Percentiles rank a stretch among this genome's conserved stretches.
Evolutionary conservation across 352 stramenopile genomes (phyloP).

Genomic region (Phytophthora syringae): DNA sequence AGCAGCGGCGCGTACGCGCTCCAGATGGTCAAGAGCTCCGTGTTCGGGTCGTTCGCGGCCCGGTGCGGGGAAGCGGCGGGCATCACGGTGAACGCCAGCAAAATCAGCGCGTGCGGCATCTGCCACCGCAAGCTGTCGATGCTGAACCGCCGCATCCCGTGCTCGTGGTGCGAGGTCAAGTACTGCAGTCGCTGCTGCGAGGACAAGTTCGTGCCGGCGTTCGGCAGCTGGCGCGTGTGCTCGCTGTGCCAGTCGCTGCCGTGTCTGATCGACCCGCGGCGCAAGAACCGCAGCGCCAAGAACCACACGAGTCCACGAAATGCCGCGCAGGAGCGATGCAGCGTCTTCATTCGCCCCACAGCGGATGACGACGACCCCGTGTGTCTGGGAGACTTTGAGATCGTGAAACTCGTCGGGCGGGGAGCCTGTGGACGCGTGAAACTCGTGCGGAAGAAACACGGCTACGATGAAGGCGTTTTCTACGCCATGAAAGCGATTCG

Average conservation of each 20-base stretch:
- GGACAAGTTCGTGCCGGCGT: slow-evolving; percentile 83
- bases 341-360: slow-evolving; percentile 79
- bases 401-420: slow-evolving; percentile 97
- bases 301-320: slow-evolving; percentile 65
- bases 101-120: slow-evolving; percentile 78
- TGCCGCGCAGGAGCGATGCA: slow-evolving; percentile 54
- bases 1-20: slow-evolving; percentile 81
- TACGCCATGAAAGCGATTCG: slow-evolving; percentile 90
- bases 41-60: slow-evolving; percentile 84
- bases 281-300: slow-evolving; percentile 73
- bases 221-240: slow-evolving; percentile 83
- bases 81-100: slow-evolving; percentile 79
- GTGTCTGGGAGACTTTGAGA: slow-evolving; percentile 94
- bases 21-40: slow-evolving; percentile 85
- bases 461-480: slow-evolving; percentile 78
- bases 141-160: slow-evolving; percentile 81
- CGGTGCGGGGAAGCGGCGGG: slow-evolving; percentile 68
- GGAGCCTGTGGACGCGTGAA: slow-evolving; percentile 89
- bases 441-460: slow-evolving; percentile 89
- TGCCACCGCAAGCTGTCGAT: slow-evolving; percentile 85
- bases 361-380: slow-evolving; percentile 64
- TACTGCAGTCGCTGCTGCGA: slow-evolving; percentile 87
- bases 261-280: slow-evolving; percentile 80
- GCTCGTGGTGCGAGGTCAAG: slow-evolving; percentile 88
- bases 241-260: slow-evolving; percentile 80